Base-by-base conservation (phyloP, 2,329 filamentous ascomycete species). In the Cladophialophora immunda region DNA sequence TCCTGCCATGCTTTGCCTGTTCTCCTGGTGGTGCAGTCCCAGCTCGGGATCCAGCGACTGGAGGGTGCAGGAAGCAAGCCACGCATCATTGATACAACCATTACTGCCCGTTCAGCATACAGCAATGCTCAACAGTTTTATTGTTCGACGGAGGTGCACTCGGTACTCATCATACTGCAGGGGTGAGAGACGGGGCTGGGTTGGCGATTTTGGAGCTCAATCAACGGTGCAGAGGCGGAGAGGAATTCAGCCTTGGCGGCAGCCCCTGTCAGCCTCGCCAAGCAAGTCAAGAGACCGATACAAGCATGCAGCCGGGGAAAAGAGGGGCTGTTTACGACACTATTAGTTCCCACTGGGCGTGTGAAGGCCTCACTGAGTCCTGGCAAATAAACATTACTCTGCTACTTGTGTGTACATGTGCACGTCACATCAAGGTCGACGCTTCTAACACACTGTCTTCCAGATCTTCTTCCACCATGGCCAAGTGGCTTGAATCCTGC, bases 401-500 rank as follows among this genome's bases (percentile, higher is more conserved):
- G n/a, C n/a, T n/a, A n/a, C n/a, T 50, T 50, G 45, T 22, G 9
- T 25, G 11, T 27, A 50, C 22, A 1, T 50, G 4, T 27, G 5
- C 22, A 50, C 7, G 13, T 50, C n/a, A n/a, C 19, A 17, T 29
- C 29, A 47, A 11, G 13, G 36, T 29, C 29, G 15, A 13, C 11
- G 17, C 52, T 17, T 50, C 58, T 77, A 94, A 73, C 92, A 94
- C 70, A 94, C 79, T 65, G 88, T 84, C 76, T 91, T 91, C 76
- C 93, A 94, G 9, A 86, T 73, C 74, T 83, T 89, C 82, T 94
- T 95, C 91, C 91, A 94, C 68, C 72, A 79, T 0, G 92, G 91
- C 92, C 91, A 94, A 4, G 79, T 77, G 27, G 85, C 86, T 74
- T 84, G 84, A 80, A 97, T 92, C 59, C 90, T 90, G 47, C 85